These are phyloP conservation scores for Candida silvatica DNA, from an alignment of 805 yeast genomes.

Conservation along the genomic window DNA sequence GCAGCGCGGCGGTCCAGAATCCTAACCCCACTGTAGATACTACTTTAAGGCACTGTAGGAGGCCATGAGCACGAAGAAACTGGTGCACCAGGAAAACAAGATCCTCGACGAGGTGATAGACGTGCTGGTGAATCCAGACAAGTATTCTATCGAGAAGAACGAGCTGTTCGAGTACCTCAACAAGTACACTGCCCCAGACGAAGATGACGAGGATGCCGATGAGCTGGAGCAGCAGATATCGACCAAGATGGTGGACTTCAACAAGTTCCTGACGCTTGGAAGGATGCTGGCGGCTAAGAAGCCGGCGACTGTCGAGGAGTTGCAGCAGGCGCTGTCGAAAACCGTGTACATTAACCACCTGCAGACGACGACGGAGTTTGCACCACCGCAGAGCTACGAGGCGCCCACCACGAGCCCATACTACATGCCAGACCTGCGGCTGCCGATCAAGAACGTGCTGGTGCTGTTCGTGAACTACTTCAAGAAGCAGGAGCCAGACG, in stretches of 20 bases:
- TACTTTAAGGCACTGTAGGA: too few species aligned
- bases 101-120: slow-evolving; percentile 17
- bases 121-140: slow-evolving; percentile 14
- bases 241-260: slow-evolving; percentile 17
- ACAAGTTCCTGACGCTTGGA: slow-evolving; percentile 19
- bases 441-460: slow-evolving; percentile 21
- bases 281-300: slow-evolving; percentile 11
- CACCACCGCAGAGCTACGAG: slow-evolving; percentile 1
- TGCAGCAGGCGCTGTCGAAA: slow-evolving; percentile 11
- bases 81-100: slow-evolving; percentile 14
- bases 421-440: slow-evolving; percentile 21
- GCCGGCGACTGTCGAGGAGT: not conserved
- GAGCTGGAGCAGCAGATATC: slow-evolving; percentile 6
- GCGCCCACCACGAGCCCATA: slow-evolving; percentile 7
- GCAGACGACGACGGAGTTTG: slow-evolving; percentile 3
- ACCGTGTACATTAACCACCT: slow-evolving; percentile 22
- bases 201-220: not conserved
- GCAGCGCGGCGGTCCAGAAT: too few species aligned
- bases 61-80: too few species aligned
- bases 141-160: slow-evolving; percentile 9
- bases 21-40: too few species aligned
- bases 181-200: slow-evolving; percentile 3
- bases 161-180: slow-evolving; percentile 14
- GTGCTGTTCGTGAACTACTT: slow-evolving; percentile 18
- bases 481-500: slow-evolving; percentile 5